Evolutionary conservation across 164 flowering plant species (phyloP), one percentile per base, ranked within the genome.

Genomic region (Malania oleifera): DNA sequence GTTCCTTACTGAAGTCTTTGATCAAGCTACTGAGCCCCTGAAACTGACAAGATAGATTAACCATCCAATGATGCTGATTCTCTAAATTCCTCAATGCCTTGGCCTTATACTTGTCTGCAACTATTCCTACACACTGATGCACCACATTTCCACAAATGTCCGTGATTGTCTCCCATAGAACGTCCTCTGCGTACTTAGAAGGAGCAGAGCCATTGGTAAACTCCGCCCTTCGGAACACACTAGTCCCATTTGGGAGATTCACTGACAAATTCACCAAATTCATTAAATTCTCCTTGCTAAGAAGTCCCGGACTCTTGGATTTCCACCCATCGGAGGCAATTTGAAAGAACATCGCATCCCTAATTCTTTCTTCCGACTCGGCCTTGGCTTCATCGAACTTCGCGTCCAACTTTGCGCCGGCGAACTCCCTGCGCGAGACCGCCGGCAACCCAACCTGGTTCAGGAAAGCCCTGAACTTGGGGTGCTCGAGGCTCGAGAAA

Each of bases 221-320:
- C 52, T 82, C 82, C 0, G 96, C 97, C 64, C 77, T 77, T 22
- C 83, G 68, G 52, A 81, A 95, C 60, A 95, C 73, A 65, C 86
- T 88, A 24, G 95, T 88, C 62, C 97, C 99, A 58, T 95, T 85
- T 1, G 99, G 99, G 29, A 95, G 82, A 73, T 91, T 95, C 52
- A 89, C 89, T 1, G 81, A 74, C 75, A 95, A 27, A 11, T 28
- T 52, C 20, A 52, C 55, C 34, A 52, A 70, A 65, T 80, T 85
- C 43, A 88, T 90, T 67, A 88, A 61, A 64, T 64, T 77, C 27
- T 84, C 90, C 11, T 78, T 86, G 0, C 75, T 70, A 34, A 57
- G 51, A 26, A 46, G 39, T 26, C 66, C 77, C 38, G 19, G 57
- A 34, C 29, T 69, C 68, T 67, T 78, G 0, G 61, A 28, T 46